Conservation (phyloP, 352 stramenopile genomes). For the Pythium utonaiense region DNA sequence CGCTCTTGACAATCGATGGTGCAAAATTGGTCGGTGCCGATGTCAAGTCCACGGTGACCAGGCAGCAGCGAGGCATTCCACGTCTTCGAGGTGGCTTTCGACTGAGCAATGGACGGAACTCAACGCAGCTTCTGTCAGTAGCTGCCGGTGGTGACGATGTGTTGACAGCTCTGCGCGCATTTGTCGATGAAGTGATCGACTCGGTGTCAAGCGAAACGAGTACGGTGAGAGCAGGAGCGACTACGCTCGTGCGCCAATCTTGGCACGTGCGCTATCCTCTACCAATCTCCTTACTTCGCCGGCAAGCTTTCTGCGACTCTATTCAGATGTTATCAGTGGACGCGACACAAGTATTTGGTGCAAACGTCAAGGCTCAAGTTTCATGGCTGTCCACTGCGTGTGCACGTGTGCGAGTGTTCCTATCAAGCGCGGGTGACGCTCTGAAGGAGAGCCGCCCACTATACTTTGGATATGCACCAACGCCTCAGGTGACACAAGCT, state of each 20-base stretch:
- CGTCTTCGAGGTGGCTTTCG: neutral
- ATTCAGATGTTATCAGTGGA: slow-evolving; percentile 19
- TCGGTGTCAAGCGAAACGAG: neutral
- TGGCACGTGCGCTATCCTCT: slow-evolving; percentile 8
- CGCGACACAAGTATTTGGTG: slow-evolving; percentile 17
- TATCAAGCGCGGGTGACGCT: slow-evolving; percentile 7
- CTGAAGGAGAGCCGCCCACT: neutral
- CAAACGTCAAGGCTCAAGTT: slow-evolving; percentile 25
- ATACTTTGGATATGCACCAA: slow-evolving; percentile 10
- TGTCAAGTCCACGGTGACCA: neutral
- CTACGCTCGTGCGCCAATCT: neutral
- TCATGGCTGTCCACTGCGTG: slow-evolving; percentile 6
- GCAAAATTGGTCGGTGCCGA: slow-evolving; percentile 13
- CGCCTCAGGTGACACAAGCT: neutral
- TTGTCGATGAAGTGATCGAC: neutral
- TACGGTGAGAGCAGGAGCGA: neutral
- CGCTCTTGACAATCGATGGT: slow-evolving; percentile 15
- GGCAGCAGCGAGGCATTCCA: slow-evolving; percentile 17
- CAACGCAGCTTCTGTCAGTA: neutral
- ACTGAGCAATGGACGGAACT: neutral
- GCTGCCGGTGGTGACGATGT: neutral
- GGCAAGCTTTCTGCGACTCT: neutral
- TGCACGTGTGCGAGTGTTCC: slow-evolving; percentile 7
- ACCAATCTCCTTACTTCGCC: neutral
- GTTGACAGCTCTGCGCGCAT: neutral